These are phyloP conservation scores for Inonotus hispidus DNA, from an alignment of 1,284 basidiomycete genomes.

Conservation along the genomic window DNA sequence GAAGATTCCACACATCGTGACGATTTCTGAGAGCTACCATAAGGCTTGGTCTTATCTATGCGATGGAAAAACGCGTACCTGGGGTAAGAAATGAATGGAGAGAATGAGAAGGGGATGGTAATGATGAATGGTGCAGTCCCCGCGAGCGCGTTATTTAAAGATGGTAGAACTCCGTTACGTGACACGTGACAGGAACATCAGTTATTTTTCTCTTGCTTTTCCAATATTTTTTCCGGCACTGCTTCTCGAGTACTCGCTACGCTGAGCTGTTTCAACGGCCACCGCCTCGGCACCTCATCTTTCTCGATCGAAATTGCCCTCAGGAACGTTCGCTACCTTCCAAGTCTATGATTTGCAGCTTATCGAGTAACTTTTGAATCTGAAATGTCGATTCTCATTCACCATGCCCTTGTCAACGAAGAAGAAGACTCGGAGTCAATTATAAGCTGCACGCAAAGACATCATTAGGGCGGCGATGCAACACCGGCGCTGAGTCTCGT, in stretches of 20 bases:
- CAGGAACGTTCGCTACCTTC: neutral
- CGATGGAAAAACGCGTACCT: neutral
- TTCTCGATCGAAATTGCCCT: neutral
- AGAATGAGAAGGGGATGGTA: neutral
- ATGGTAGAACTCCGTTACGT: neutral
- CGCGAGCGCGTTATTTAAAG: neutral
- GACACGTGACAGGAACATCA: neutral
- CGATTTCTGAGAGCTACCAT: neutral
- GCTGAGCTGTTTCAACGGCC: neutral
- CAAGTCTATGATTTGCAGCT: neutral
- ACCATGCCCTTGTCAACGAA: neutral
- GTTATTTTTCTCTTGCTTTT: neutral
- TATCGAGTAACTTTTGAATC: neutral
- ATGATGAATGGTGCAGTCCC: neutral
- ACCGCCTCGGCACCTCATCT: neutral
- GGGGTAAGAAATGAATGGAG: neutral
- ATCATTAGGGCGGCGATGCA: neutral
- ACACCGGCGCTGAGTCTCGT: neutral
- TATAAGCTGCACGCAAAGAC: neutral
- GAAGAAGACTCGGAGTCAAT: neutral
- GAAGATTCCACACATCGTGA: constrained; percentile 89
- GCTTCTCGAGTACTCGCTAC: neutral
- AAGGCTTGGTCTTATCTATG: neutral
- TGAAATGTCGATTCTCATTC: neutral
- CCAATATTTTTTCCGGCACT: neutral